Percentiles rank a stretch among this genome's conserved stretches.
Conservation (phyloP, 805 yeast species). For the Starmerella bombi region DNA sequence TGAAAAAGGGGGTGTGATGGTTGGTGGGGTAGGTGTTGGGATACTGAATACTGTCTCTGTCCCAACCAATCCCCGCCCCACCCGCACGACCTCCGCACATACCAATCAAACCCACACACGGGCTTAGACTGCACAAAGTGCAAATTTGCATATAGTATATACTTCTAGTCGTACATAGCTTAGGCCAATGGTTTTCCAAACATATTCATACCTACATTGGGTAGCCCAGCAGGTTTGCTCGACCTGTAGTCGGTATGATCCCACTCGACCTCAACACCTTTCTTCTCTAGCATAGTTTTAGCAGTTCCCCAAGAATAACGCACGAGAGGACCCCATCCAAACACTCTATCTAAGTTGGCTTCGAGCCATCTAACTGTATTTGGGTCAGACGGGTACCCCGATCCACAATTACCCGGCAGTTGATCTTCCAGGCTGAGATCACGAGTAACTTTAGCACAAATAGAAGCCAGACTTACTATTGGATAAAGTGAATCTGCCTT, state of each 20-base stretch:
- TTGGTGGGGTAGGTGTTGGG: not conserved
- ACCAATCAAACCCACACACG: too few relatives aligned
- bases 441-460: conserved; percentile 92
- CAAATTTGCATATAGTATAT: too few relatives aligned
- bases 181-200: conserved; percentile 7
- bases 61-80: not conserved
- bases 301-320: conserved; percentile 95
- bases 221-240: conserved; percentile 2
- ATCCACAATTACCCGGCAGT: conserved; percentile 42
- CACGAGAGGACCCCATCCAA: conserved; percentile 72
- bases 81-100: too few relatives aligned
- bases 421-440: conserved; percentile 42
- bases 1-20: not conserved
- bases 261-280: conserved; percentile 50
- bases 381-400: conserved; percentile 93
- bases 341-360: conserved; percentile 47
- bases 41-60: not conserved
- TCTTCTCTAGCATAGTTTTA: conserved; percentile 48
- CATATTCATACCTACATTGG: conserved; percentile 7
- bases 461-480: conserved; percentile 85
- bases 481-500: conserved; percentile 92
- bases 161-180: not conserved
- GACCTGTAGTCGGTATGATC: too few relatives aligned
- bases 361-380: conserved; percentile 68
- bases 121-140: too few relatives aligned